Conservation (phyloP, 2,329 filamentous ascomycete genomes). For the Tolypocladium amazonense region DNA sequence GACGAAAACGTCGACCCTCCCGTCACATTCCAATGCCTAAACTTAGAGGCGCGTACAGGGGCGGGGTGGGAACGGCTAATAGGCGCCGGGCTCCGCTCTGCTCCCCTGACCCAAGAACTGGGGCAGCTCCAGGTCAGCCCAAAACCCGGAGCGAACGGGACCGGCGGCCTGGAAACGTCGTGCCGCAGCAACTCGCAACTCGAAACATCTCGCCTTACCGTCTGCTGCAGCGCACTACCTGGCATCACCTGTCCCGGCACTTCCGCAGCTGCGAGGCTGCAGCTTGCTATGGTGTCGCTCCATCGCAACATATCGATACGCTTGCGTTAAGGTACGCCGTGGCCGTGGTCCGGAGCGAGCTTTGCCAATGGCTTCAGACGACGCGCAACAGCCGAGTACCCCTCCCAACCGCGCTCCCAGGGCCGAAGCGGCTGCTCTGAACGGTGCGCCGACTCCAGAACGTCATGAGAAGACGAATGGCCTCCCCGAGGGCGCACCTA, state of each 20-base stretch:
- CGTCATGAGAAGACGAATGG: not conserved
- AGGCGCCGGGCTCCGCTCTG: not conserved
- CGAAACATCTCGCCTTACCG: not conserved
- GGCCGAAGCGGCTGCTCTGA: not conserved
- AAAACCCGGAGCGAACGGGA: not conserved
- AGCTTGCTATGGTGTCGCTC: not conserved
- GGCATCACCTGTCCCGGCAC: not conserved
- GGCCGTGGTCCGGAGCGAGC: not conserved
- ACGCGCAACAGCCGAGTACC: not conserved
- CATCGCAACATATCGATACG: not conserved
- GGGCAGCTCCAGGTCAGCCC: not conserved
- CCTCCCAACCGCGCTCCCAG: not conserved
- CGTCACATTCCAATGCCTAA: not conserved
- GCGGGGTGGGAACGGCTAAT: not conserved
- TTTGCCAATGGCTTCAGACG: not conserved
- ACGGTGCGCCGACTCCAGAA: not conserved
- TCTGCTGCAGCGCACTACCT: not conserved
- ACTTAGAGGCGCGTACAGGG: not conserved
- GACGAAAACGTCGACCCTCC: not conserved
- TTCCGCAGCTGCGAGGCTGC: not conserved
- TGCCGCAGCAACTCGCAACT: not conserved
- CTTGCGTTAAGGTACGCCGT: not conserved
- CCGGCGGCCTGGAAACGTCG: not conserved
- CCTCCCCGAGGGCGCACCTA: not conserved
- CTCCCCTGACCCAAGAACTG: slow-evolving; percentile 2